Percentiles rank a stretch among this genome's conserved stretches.
Evolutionary conservation across 2,329 filamentous ascomycete species (phyloP).

Genomic region (Hypoxylon sp.): DNA sequence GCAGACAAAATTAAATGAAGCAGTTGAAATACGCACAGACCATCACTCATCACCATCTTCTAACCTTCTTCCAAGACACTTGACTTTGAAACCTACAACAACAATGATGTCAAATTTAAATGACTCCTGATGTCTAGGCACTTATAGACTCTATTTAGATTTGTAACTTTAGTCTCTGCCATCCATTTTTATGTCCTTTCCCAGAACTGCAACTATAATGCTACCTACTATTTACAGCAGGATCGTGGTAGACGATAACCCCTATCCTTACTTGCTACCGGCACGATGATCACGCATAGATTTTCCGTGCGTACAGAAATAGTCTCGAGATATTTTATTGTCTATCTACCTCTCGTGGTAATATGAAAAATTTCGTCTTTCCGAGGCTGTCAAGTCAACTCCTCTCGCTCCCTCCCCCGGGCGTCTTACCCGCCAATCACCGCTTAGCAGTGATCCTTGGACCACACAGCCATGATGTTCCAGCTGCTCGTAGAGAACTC

Average conservation of each 20-base stretch:
- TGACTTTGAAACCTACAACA: too few species aligned
- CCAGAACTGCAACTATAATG: too few species aligned
- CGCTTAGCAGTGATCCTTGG: slow-evolving; percentile 13
- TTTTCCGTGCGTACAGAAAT: too few species aligned
- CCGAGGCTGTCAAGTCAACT: background rate
- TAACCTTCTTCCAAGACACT: background rate
- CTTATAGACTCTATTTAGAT: too few species aligned
- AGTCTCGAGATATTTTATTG: background rate
- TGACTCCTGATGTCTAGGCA: too few species aligned
- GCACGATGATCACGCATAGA: too few species aligned
- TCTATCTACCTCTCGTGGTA: background rate
- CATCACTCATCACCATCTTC: background rate
- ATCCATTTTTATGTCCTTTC: too few species aligned
- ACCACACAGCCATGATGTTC: slow-evolving; percentile 22
- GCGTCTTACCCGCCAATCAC: background rate
- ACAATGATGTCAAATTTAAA: too few species aligned
- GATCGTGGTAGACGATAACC: too few species aligned
- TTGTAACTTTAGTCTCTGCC: too few species aligned
- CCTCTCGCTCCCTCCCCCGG: background rate
- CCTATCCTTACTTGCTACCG: too few species aligned
- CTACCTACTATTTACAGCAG: too few species aligned
- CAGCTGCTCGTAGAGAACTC: slow-evolving; percentile 12
- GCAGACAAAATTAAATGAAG: background rate
- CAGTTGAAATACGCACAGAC: background rate
- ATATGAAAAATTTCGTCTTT: background rate